Conservation (phyloP, 2,329 filamentous ascomycete species). For the Dothistroma septosporum region DNA sequence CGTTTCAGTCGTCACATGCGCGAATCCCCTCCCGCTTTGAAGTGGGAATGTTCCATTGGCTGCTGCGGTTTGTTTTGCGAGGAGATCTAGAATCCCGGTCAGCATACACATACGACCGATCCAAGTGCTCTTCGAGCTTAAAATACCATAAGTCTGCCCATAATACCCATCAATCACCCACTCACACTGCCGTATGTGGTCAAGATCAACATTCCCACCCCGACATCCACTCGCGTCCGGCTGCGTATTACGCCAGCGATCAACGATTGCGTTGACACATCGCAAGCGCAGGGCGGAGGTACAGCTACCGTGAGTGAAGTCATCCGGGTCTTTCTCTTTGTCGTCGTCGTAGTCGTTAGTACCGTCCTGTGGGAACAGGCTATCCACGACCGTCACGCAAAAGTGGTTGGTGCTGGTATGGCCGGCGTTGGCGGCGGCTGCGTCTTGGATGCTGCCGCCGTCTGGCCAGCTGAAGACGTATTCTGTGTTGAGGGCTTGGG, state of each 20-base stretch:
- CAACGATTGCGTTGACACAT: background rate
- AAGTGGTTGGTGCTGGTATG: background rate
- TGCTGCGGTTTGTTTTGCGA: slow-evolving; percentile 1
- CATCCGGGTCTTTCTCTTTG: background rate
- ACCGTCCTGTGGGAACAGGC: background rate
- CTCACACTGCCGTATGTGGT: background rate
- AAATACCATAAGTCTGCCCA: slow-evolving; percentile 2
- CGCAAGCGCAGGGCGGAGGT: background rate
- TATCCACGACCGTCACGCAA: slow-evolving; percentile 6
- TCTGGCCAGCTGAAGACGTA: slow-evolving; percentile 2
- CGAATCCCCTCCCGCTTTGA: slow-evolving; percentile 1
- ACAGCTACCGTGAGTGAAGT: slow-evolving; percentile 1
- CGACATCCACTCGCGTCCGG: slow-evolving; percentile 5
- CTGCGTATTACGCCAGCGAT: background rate
- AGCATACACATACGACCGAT: background rate
- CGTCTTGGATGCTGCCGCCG: background rate
- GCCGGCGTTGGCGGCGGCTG: background rate
- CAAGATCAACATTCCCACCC: background rate
- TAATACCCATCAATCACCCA: slow-evolving; percentile 2
- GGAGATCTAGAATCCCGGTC: background rate
- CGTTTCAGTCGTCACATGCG: background rate
- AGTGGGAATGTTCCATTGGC: slow-evolving; percentile 4
- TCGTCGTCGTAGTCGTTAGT: slow-evolving; percentile 2
- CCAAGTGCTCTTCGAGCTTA: background rate
- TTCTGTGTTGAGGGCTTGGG: slow-evolving; percentile 3